phyloP scores from a whole-genome alignment of 2,329 filamentous ascomycete genomes.

The Rhynchosporium secalis region DNA sequence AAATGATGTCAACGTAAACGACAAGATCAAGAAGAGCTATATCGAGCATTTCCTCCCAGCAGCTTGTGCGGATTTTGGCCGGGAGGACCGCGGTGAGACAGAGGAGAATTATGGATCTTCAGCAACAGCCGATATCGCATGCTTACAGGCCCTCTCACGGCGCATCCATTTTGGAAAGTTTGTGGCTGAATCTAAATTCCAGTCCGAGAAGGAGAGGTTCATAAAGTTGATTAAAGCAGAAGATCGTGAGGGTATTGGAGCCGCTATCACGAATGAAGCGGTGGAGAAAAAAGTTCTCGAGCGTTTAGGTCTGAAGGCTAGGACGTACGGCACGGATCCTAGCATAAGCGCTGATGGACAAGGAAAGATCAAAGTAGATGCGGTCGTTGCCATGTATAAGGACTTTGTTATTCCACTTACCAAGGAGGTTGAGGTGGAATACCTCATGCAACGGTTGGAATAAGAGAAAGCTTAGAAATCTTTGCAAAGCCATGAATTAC shows the following conservation, averaged over 20 bases:
- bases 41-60: conserved; percentile 78
- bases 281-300: conserved; percentile 93
- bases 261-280: conserved; percentile 83
- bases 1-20: conserved; percentile 90
- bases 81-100: conserved; percentile 76
- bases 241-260: conserved; percentile 79
- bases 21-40: conserved; percentile 83
- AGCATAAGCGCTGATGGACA: conserved; percentile 59
- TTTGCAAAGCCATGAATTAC: conserved; percentile 37
- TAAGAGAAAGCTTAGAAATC: conserved; percentile 15
- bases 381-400: conserved; percentile 86
- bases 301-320: conserved; percentile 81
- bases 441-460: conserved; percentile 84
- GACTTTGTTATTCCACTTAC: conserved; percentile 94
- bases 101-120: conserved; percentile 95
- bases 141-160: conserved; percentile 84
- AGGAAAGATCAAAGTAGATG: conserved; percentile 87
- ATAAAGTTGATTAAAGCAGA: conserved; percentile 77
- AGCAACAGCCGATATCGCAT: conserved; percentile 86
- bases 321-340: conserved; percentile 91
- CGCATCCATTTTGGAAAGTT: conserved; percentile 98
- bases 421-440: conserved; percentile 98
- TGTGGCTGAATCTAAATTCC: conserved; percentile 94
- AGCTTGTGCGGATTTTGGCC: conserved; percentile 76
- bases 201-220: conserved; percentile 76